A percentile compares a stretch with the other conserved stretches of the same genome.
These are phyloP conservation scores for Verbena officinalis DNA, from an alignment of 257 asterid genomes.

Conservation along the genomic window DNA sequence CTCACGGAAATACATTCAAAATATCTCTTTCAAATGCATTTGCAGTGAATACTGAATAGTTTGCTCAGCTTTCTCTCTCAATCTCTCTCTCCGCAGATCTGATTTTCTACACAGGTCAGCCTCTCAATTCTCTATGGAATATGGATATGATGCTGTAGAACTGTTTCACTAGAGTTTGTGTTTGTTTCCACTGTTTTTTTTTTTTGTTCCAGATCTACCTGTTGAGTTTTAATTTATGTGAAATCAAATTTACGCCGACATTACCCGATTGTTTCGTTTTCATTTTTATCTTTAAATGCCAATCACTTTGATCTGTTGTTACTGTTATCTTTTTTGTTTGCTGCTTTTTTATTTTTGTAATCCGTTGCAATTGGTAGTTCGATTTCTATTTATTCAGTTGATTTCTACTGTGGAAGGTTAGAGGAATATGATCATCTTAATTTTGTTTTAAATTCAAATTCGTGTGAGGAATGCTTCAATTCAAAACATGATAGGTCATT, in stretches of 20 bases:
- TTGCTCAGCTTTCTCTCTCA: constrained; percentile 14
- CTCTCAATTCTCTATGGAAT: constrained; percentile 3
- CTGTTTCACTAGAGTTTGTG: neutral
- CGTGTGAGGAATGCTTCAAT: neutral
- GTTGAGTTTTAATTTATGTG: constrained; percentile 24
- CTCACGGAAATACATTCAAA: constrained; percentile 27
- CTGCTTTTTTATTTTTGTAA: neutral
- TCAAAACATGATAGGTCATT: neutral
- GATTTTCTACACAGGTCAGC: constrained; percentile 27
- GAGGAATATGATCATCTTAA: neutral
- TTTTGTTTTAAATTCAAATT: constrained; percentile 5
- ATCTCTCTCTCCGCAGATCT: constrained; percentile 33
- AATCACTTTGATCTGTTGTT: neutral
- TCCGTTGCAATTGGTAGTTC: constrained; percentile 7
- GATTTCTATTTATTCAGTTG: constrained; percentile 1
- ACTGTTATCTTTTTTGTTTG: neutral
- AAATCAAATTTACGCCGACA: constrained; percentile 1
- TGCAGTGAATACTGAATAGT: neutral
- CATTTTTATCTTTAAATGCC: neutral
- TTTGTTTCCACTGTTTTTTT: constrained; percentile 13
- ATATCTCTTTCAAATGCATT: constrained; percentile 16
- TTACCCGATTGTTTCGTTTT: constrained; percentile 10
- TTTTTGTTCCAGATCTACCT: constrained; percentile 32
- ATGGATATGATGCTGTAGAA: neutral
- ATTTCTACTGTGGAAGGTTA: neutral